Base-by-base conservation (phyloP, 2,329 filamentous ascomycete species). In the Colletotrichum paranaense region DNA sequence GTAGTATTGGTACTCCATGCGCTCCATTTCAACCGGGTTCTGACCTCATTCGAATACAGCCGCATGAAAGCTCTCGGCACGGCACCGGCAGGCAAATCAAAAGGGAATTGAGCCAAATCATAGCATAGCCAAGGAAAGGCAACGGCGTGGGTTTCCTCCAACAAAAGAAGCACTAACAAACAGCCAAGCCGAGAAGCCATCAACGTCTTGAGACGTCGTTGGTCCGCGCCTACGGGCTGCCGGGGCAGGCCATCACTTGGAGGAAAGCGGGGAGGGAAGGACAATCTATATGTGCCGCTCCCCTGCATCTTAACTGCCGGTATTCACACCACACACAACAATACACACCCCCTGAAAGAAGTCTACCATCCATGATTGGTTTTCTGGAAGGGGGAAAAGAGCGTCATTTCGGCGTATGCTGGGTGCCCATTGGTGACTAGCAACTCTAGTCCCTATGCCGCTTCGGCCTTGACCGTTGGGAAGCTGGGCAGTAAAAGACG, bases 271-370 rank as follows among this genome's bases (percentile, higher is more conserved):
- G 38, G 38, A 42, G 22, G 22, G 58, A 35, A 35, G 35, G 42
- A 12, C 32, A 46, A 62, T 55, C 32, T 66, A 73, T 73, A 73
- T 71, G 56, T 16, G 62, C 67, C 67, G 52, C 28, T 56, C 73
- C 73, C 73, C 67, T 75, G 73, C 71, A 22, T 71, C 46, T 74
- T 74, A 75, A 74, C n/a, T 74, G 53, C 73, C 71, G 73, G 60
- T 38, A 42, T 35, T 35, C 52, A 56, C 28, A 49, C 56, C 42
- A 62, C 63, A 22, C 49, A 26, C 67, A 57, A 19, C 26, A 35
- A 59, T 24, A 28, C 28, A 24, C 28, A 62, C 35, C 57, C 58
- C 58, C 66, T 58, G 66, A 22, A 24, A 26, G 60, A 52, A 14
- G 71, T 60, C 42, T 57, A 26, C 66, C 53, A 69, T 35, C 59